phyloP scores from a whole-genome alignment of 345 rosid genomes.

The Garcia nutans region DNA sequence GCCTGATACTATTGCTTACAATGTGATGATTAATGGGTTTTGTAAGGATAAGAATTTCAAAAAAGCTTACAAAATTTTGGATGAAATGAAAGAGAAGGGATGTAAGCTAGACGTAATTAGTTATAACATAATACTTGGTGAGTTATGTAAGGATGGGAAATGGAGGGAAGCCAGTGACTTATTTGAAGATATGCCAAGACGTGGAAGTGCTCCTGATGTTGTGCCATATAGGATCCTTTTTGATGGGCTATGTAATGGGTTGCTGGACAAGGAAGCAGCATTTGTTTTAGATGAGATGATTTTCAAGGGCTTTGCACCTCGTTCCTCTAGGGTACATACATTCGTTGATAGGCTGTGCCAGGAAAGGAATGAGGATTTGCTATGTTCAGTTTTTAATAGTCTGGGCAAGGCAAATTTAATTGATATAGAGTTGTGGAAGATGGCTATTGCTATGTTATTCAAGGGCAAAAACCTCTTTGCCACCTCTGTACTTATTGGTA shows the following conservation, averaged over 20 bases:
- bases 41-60: constrained; percentile 53
- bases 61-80: constrained; percentile 51
- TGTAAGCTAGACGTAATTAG: constrained; percentile 63
- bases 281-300: constrained; percentile 76
- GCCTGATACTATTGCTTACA: constrained; percentile 59
- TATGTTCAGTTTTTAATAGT: constrained; percentile 39
- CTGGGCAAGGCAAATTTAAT: constrained; percentile 42
- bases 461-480: constrained; percentile 23
- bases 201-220: constrained; percentile 65
- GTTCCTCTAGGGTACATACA: constrained; percentile 27
- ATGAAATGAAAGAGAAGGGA: constrained; percentile 55
- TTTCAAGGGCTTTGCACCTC: constrained; percentile 70
- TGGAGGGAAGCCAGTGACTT: constrained; percentile 61
- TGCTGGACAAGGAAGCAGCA: constrained; percentile 55
- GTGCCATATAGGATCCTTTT: constrained; percentile 75
- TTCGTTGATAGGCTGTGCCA: constrained; percentile 46
- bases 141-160: constrained; percentile 54
- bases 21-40: constrained; percentile 55
- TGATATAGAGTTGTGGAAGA: constrained; percentile 43
- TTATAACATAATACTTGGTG: constrained; percentile 58
- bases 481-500: constrained; percentile 29
- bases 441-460: constrained; percentile 30
- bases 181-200: constrained; percentile 79
- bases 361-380: constrained; percentile 37
- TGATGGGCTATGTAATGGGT: constrained; percentile 53